These are phyloP conservation scores for Ustilago tritici DNA, from an alignment of 1,284 basidiomycete species.

Conservation along the genomic window DNA sequence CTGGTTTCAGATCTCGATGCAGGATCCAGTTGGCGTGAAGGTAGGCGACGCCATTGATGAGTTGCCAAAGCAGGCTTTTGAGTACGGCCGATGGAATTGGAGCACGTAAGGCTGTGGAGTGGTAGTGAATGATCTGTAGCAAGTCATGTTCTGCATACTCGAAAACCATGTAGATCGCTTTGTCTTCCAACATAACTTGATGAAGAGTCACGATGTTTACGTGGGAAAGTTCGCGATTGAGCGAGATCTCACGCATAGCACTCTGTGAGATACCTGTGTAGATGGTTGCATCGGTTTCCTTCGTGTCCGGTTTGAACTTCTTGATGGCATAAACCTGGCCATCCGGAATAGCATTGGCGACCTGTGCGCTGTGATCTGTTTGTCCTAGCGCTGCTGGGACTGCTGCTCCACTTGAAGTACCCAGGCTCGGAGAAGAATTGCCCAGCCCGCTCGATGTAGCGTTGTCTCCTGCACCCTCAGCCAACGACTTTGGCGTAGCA, in stretches of 20 bases:
- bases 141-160: conserved; percentile 97
- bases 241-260: conserved; percentile 94
- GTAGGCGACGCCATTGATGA: conserved; percentile 94
- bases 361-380: conserved; percentile 3
- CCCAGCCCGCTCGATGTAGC: conserved; percentile 13
- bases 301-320: conserved; percentile 97
- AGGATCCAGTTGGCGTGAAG: conserved; percentile 94
- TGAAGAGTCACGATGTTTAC: conserved; percentile 90
- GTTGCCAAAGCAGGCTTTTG: conserved; percentile 92
- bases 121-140: conserved; percentile 94
- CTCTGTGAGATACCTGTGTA: conserved; percentile 98
- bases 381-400: conserved; percentile 1
- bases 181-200: conserved; percentile 96
- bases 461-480: conserved; percentile 11
- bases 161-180: conserved; percentile 89
- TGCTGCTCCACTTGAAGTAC: conserved; percentile 6
- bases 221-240: conserved; percentile 93
- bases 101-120: conserved; percentile 85
- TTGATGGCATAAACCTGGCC: conserved; percentile 84
- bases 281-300: conserved; percentile 73
- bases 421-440: conserved; percentile 28
- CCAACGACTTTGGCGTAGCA: conserved; percentile 27
- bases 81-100: conserved; percentile 82
- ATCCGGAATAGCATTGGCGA: conserved; percentile 15
- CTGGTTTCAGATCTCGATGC: conserved; percentile 97